Base-by-base conservation (phyloP, 2,329 filamentous ascomycete genomes). In the Verticillium klebahnii region DNA sequence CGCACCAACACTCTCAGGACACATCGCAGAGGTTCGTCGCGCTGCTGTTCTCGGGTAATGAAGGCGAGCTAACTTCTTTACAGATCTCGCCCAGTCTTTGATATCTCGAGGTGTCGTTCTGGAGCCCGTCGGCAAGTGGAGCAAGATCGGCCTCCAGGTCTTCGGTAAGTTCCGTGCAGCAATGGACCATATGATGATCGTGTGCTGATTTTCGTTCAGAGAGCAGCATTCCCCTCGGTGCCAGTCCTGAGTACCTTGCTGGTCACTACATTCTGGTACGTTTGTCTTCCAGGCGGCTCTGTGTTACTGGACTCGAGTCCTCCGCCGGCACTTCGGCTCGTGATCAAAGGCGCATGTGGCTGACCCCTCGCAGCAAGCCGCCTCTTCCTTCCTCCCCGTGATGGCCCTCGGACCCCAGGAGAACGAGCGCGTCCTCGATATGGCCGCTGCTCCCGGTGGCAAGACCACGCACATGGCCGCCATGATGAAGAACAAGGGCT, bases 41-140 rank as follows among this genome's bases (percentile, higher is more conserved):
- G 29, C 29, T 29, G 29, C 29, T 6, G 29, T 29, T 29, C 5
- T 29, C 29, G 29, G 29, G 5, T 5, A 4, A 29, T 6, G 29
- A 29, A 29, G 29, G 5, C 29, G 29, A 29, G 29, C 29, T 29
- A 29, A 29, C 29, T 29, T 29, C 29, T 6, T 29, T 29, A 4
- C 29, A 29, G 93, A 96, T 65, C 89, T 99, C 19, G 95, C 95
- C 11, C 93, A 97, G 75, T 86, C 93, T 1, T 85, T 97, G 63
- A 97, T 97, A 82, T 97, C 97, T 79, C 91, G 94, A 66, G 95
- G 95, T 66, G 95, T 99, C 57, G 96, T 93, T 15, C 85, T 99
- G 45, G 94, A 99, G 77, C 95, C 95, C 2, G 92, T 99, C 19
- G 95, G 95, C 64, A 98, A 98, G 77, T 99, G 95, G 95, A 95